These are phyloP conservation scores for Entelexis paramagnoliae DNA, from an alignment of 1,139 yeast species.

Conservation along the genomic window DNA sequence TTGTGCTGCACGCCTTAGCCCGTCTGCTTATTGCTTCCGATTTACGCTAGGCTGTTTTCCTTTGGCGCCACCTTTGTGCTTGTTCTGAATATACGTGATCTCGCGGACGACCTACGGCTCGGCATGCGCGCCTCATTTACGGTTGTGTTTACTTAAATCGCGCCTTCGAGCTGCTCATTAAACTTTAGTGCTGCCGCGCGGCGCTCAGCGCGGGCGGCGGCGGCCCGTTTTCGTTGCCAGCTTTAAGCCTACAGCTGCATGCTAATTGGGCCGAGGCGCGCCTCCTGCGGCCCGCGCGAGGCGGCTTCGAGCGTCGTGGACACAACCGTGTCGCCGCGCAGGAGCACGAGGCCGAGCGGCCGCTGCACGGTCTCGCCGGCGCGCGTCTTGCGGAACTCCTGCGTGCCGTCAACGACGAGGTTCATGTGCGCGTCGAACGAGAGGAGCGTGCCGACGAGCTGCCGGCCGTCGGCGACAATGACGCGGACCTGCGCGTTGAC, in stretches of 20 bases:
- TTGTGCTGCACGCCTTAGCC: too few species aligned
- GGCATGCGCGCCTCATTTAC: too few species aligned
- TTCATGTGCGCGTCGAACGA: slow-evolving; percentile 87
- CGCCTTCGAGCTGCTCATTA: too few species aligned
- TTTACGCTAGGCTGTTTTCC: too few species aligned
- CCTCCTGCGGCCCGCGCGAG: neutral
- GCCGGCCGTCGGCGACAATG: slow-evolving; percentile 62
- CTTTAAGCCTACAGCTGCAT: slow-evolving; percentile 18
- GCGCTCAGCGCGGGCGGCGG: too few species aligned
- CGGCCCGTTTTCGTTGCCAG: too few species aligned
- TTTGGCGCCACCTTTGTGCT: too few species aligned
- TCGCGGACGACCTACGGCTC: too few species aligned
- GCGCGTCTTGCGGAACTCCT: slow-evolving; percentile 68
- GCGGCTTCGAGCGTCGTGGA: slow-evolving; percentile 56
- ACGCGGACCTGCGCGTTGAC: slow-evolving; percentile 65
- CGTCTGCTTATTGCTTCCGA: too few species aligned
- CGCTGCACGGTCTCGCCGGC: slow-evolving; percentile 48
- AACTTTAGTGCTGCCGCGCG: too few species aligned
- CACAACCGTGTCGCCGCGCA: slow-evolving; percentile 86
- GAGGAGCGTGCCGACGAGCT: slow-evolving; percentile 65
- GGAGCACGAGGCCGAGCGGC: slow-evolving; percentile 64
- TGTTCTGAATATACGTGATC: too few species aligned
- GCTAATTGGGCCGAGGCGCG: slow-evolving; percentile 10
- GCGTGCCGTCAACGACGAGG: slow-evolving; percentile 60
- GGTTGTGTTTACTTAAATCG: too few species aligned